Evolutionary conservation across 2,329 filamentous ascomycete species (phyloP).

Genomic region (Verticillium klebahnii): DNA sequence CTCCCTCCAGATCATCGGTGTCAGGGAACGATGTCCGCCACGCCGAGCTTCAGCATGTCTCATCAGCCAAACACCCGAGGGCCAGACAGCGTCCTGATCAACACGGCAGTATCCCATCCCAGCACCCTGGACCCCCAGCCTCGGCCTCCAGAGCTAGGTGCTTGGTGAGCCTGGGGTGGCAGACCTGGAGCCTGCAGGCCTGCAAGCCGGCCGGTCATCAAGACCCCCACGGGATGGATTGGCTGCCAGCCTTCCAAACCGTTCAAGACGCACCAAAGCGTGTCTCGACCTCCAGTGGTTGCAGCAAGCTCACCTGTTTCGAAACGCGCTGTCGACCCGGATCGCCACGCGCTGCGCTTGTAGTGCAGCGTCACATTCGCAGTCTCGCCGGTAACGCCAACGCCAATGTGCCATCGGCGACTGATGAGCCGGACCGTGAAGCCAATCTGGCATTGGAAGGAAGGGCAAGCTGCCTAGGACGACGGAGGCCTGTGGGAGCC

Average conservation of each 20-base stretch:
- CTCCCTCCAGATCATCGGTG: neutral
- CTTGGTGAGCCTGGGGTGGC: neutral
- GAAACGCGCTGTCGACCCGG: neutral
- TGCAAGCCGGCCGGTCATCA: neutral
- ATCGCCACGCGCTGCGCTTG: neutral
- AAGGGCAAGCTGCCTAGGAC: neutral
- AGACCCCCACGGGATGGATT: neutral
- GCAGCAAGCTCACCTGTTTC: neutral
- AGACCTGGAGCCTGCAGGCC: neutral
- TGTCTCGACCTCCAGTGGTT: neutral
- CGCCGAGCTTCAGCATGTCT: neutral
- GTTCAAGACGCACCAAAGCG: neutral
- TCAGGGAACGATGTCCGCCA: neutral
- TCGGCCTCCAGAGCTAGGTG: neutral
- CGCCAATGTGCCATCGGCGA: neutral
- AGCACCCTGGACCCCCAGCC: neutral
- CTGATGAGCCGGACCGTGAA: neutral
- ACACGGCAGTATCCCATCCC: neutral
- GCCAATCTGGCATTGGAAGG: neutral
- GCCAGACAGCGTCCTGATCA: neutral
- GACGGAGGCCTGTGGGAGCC: neutral
- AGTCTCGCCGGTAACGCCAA: neutral
- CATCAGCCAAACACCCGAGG: neutral
- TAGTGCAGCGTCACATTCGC: too few species aligned
- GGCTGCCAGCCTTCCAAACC: neutral